A percentile compares a stretch with the other conserved stretches of the same genome.
Evolutionary conservation across 2,329 filamentous ascomycete species (phyloP).

Genomic region (Chalaropsis thielavioides): DNA sequence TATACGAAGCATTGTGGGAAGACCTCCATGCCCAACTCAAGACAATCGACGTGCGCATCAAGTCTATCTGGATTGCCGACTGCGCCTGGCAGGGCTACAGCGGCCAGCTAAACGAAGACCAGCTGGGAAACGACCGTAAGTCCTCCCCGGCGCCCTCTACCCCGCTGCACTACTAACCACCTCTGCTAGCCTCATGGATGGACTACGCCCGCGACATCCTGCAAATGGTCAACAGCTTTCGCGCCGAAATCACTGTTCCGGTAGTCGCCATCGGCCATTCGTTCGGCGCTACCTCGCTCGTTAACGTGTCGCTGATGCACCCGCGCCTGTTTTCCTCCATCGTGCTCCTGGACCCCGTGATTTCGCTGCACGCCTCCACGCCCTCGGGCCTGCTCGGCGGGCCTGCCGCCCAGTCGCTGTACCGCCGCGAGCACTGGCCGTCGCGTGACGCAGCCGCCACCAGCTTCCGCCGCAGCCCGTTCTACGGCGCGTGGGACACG

Average conservation of each 20-base stretch:
- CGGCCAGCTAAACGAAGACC: conserved; percentile 58
- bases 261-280: conserved; percentile 79
- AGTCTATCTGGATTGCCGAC: conserved; percentile 81
- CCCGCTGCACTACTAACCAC: background rate
- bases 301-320: conserved; percentile 59
- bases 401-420: conserved; percentile 47
- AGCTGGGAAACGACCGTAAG: conserved; percentile 72
- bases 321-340: conserved; percentile 65
- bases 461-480: conserved; percentile 47
- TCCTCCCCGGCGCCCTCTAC: conserved; percentile 16
- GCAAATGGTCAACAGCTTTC: conserved; percentile 73
- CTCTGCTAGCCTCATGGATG: conserved; percentile 59
- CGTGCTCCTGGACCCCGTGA: conserved; percentile 73
- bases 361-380: conserved; percentile 34
- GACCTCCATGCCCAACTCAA: conserved; percentile 51
- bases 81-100: conserved; percentile 74
- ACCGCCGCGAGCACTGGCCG: conserved; percentile 70
- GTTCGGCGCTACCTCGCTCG: conserved; percentile 64
- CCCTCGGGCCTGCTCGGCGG: conserved; percentile 14
- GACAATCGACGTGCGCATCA: conserved; percentile 48
- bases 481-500: conserved; percentile 67
- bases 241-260: conserved; percentile 50
- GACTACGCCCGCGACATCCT: conserved; percentile 76
- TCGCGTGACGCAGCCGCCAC: conserved; percentile 53
- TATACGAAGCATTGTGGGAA: conserved; percentile 87